Evolutionary conservation across 2,329 filamentous ascomycete species (phyloP), one percentile per base, ranked within the genome.

Genomic region (Aureobasidium sp.): DNA sequence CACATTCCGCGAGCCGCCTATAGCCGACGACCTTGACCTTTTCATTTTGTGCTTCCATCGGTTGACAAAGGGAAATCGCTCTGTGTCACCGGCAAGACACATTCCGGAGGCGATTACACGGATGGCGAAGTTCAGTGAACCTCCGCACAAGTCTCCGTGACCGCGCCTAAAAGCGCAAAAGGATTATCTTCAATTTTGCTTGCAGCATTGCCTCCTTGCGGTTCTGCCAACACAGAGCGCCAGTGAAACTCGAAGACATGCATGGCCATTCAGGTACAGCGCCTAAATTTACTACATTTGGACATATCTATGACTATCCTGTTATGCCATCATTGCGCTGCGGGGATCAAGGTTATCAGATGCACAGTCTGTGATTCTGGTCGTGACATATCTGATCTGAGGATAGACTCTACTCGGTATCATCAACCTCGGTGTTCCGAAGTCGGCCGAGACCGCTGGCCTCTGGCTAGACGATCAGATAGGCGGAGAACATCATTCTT

Each of bases 1-100:
- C 51, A 43, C 51, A 43, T 43, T 55, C 37, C 37, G 51, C 51
- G 24, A 55, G 51, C 51, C 51, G 51, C 17, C 51, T 43, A 55
- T 55, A 55, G 51, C 51, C 29, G 29, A 20, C 51, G 51, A 26
- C 36, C 24, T 20, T 29, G 13, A 41, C 37, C 51, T 3, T n/a
- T 17, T 27, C 10, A 20, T 37, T 20, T 34, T 37, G 13, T 27
- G 20, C 13, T 20, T 32, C 9, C 3, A 55, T 29, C 34, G 29
- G 12, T 17, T 15, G 17, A 9, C 7, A 17, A 52, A 27, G 10
- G 24, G 8, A 39, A 24, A 29, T 20, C 17, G 20, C 9, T 20
- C 20, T 44, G 24, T 44, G 41, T 44, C 41, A 44, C 41, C n/a
- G 20, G 9, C n/a, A 20, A 44, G 47, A 50, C 29, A 50, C 10